Base-by-base conservation (phyloP, 176 grass and related monocot species). In the Oryza nivara region DNA sequence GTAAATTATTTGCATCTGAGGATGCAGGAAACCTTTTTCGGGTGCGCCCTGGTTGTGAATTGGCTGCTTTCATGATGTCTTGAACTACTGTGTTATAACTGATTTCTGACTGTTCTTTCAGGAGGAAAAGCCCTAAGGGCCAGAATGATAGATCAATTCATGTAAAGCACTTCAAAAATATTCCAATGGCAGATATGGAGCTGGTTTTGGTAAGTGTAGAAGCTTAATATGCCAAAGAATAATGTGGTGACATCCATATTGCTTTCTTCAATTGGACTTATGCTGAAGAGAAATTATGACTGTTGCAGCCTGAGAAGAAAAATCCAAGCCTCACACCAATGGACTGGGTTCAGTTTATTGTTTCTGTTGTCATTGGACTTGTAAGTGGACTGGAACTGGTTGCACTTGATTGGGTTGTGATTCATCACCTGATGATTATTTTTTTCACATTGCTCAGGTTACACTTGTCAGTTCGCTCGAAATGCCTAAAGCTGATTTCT, bases 121-220 rank as follows among this genome's bases (percentile, higher is more conserved):
- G 96, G 78, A 84, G 84, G 72, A 94, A 87, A 86, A 86, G 89
- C 66, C 67, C 78, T 3, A 92, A 94, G 74, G 82, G 80, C 35
- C 83, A 92, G 73, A 65, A 82, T 56, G 91, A 96, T 41, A 88
- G 91, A 86, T 89, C 89, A 79, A 94, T 99, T 77, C 94, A 92
- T 88, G 88, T 99, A 81, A 99, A 99, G 74, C 96, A 99, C 80
- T 96, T 96, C 86, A 99, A 94, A 90, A 95, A 94, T 86, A 99
- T 99, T 52, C 96, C 91, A n/a, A 99, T 99, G 93, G 96, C 96
- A 83, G 96, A 99, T 84, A 99, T 96, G 96, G 96, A 96, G 85
- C 86, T 99, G 81, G 93, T 99, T 86, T 83, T 99, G 89, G 93
- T 99, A 65, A 92, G 93, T 66, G 46, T 23, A 66, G 7, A 22